These are phyloP conservation scores for Termitomyces sp. DNA, from an alignment of 768 basidiomycete genomes.

Conservation along the genomic window DNA sequence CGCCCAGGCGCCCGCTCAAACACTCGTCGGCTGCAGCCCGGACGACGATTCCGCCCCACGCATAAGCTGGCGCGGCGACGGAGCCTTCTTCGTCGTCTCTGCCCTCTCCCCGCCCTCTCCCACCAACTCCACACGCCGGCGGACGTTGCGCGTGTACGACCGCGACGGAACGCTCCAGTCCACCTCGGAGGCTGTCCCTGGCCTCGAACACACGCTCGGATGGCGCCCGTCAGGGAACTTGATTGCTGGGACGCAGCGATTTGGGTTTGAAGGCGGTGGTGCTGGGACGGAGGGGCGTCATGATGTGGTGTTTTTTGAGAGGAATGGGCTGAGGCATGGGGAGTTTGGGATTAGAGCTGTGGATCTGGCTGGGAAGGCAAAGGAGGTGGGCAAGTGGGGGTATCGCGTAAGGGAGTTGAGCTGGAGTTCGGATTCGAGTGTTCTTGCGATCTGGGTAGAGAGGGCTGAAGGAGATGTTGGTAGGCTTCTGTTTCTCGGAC, in stretches of 20 bases:
- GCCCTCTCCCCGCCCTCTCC: constrained; percentile 45
- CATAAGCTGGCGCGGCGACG: constrained; percentile 94
- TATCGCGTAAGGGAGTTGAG: constrained; percentile 69
- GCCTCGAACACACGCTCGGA: constrained; percentile 69
- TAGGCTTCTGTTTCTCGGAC: constrained; percentile 19
- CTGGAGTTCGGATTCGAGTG: constrained; percentile 88
- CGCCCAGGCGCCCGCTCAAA: constrained; percentile 45
- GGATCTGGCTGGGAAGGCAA: constrained; percentile 24
- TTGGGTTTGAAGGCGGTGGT: constrained; percentile 70
- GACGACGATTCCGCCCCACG: constrained; percentile 69
- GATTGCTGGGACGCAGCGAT: constrained; percentile 76
- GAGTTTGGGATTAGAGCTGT: constrained; percentile 63
- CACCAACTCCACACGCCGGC: constrained; percentile 28
- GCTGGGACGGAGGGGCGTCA: constrained; percentile 62
- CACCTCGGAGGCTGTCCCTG: constrained; percentile 79
- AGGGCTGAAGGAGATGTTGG: constrained; percentile 62
- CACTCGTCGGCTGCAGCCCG: constrained; percentile 46
- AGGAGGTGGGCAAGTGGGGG: constrained; percentile 43
- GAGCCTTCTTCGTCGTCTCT: constrained; percentile 81
- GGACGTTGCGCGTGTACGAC: constrained; percentile 70
- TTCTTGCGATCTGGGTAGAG: constrained; percentile 84
- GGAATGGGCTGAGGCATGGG: constrained; percentile 90
- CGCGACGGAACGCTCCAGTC: constrained; percentile 70
- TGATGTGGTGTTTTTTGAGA: constrained; percentile 91
- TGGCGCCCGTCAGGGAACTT: constrained; percentile 92